Evolutionary conservation across 2,329 filamentous ascomycete genomes (phyloP).

Genomic region (Colletotrichum godetiae): DNA sequence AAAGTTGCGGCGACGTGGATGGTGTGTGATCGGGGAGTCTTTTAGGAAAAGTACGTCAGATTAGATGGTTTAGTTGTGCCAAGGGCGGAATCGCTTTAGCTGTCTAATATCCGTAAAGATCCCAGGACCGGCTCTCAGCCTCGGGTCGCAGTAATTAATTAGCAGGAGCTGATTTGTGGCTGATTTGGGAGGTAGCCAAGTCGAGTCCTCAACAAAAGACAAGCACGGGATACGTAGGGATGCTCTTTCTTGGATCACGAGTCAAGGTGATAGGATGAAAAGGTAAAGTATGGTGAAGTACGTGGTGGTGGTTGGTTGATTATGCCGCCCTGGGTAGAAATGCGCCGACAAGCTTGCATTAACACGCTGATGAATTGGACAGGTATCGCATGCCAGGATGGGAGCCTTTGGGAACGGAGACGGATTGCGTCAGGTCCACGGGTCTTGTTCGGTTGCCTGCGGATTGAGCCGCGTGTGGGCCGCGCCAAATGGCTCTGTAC

Average conservation of each 20-base stretch:
- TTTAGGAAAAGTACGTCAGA: not conserved
- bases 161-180: not conserved
- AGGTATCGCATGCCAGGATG: slow-evolving; percentile 10
- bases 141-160: slow-evolving; percentile 1
- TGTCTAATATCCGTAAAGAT: slow-evolving; percentile 6
- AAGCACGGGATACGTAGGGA: not conserved
- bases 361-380: slow-evolving; percentile 21
- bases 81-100: slow-evolving; percentile 11
- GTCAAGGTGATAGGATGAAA: not conserved
- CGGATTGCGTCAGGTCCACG: slow-evolving; percentile 13
- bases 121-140: slow-evolving; percentile 2
- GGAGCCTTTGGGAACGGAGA: not conserved
- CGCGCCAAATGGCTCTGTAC: not conserved
- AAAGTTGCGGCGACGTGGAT: slow-evolving; percentile 4
- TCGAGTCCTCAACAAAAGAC: not conserved
- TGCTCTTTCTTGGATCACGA: not conserved
- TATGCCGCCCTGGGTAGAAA: not conserved
- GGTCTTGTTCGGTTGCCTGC: not conserved
- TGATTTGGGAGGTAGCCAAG: slow-evolving; percentile 7
- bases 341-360: slow-evolving; percentile 10
- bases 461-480: slow-evolving; percentile 26
- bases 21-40: not conserved
- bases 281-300: not conserved
- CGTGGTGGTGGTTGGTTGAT: not conserved
- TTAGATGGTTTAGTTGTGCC: slow-evolving; percentile 6